A percentile compares a stretch with the other conserved stretches of the same genome.
Evolutionary conservation across 2,329 filamentous ascomycete species (phyloP).

Genomic region (Ceratocystis ficicola): DNA sequence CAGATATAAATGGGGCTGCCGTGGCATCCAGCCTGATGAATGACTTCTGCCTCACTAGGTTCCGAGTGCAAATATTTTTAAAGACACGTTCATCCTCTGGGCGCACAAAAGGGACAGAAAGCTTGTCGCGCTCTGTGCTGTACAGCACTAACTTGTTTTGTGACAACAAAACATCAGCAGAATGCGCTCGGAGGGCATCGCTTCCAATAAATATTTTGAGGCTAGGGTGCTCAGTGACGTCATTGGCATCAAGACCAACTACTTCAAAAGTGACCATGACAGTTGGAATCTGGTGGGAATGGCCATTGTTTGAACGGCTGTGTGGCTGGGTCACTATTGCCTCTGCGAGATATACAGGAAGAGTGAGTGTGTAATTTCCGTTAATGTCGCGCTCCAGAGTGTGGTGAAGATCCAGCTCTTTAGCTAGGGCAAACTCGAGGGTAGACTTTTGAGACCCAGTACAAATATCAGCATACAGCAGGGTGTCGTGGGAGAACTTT

Average conservation of each 20-base stretch:
- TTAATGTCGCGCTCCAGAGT: slow-evolving; percentile 54
- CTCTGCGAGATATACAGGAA: slow-evolving; percentile 82
- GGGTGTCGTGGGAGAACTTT: slow-evolving; percentile 75
- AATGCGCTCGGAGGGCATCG: slow-evolving; percentile 73
- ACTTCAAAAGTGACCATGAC: slow-evolving; percentile 70
- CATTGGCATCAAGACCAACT: slow-evolving; percentile 43
- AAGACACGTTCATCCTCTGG: slow-evolving; percentile 78
- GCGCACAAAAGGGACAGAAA: slow-evolving; percentile 82
- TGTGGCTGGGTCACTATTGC: slow-evolving; percentile 69
- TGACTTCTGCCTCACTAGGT: slow-evolving; percentile 44
- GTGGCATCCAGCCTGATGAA: slow-evolving; percentile 44
- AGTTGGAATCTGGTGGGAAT: slow-evolving; percentile 61
- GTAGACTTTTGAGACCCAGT: slow-evolving; percentile 81
- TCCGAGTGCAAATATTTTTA: slow-evolving; percentile 59
- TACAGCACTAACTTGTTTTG: slow-evolving; percentile 81
- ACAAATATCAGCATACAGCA: slow-evolving; percentile 85
- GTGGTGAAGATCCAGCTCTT: slow-evolving; percentile 57
- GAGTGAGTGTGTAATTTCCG: slow-evolving; percentile 54
- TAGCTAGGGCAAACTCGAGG: slow-evolving; percentile 63
- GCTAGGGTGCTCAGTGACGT: slow-evolving; percentile 24
- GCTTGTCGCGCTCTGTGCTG: slow-evolving; percentile 72
- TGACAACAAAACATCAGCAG: slow-evolving; percentile 82
- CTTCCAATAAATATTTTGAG: slow-evolving; percentile 86
- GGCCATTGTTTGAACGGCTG: slow-evolving; percentile 53
- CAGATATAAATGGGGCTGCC: slow-evolving; percentile 34